phyloP scores from a whole-genome alignment of 78 protist species.

The Blattamonas nauphoetae region DNA sequence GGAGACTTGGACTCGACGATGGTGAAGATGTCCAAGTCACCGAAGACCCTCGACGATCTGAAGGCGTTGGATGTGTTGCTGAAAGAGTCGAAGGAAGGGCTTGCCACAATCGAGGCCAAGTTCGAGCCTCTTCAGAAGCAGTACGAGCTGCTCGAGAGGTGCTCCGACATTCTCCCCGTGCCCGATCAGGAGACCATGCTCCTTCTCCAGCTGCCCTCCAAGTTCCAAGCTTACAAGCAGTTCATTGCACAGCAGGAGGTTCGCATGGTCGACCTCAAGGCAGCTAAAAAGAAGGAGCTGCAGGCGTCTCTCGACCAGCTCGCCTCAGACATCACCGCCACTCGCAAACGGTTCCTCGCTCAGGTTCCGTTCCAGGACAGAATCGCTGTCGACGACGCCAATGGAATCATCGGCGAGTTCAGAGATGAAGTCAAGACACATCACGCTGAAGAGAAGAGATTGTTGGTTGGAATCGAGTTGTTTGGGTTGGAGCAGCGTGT shows the following conservation, averaged over 20 bases:
- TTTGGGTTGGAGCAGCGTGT: constrained; percentile 37
- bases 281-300: not conserved
- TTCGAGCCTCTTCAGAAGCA: constrained; percentile 50
- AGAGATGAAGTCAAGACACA: not conserved
- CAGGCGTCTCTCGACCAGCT: constrained; percentile 14
- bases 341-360: constrained; percentile 13
- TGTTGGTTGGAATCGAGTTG: constrained; percentile 41
- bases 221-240: constrained; percentile 17
- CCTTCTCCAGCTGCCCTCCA: constrained; percentile 21
- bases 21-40: constrained; percentile 12
- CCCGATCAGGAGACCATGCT: constrained; percentile 1
- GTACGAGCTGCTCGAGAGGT: constrained; percentile 28
- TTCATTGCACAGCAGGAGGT: not conserved
- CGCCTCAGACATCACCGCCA: not conserved
- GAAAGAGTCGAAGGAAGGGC: not conserved
- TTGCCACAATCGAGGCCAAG: not conserved
- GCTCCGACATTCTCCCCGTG: not conserved
- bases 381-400: constrained; percentile 11
- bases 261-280: not conserved
- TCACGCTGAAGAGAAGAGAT: not conserved
- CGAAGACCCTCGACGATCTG: constrained; percentile 41
- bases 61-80: constrained; percentile 5
- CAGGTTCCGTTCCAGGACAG: constrained; percentile 28
- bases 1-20: constrained; percentile 3
- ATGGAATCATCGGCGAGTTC: not conserved